Conservation (phyloP, 306 rosid species). For the Phaseolus lunatus region DNA sequence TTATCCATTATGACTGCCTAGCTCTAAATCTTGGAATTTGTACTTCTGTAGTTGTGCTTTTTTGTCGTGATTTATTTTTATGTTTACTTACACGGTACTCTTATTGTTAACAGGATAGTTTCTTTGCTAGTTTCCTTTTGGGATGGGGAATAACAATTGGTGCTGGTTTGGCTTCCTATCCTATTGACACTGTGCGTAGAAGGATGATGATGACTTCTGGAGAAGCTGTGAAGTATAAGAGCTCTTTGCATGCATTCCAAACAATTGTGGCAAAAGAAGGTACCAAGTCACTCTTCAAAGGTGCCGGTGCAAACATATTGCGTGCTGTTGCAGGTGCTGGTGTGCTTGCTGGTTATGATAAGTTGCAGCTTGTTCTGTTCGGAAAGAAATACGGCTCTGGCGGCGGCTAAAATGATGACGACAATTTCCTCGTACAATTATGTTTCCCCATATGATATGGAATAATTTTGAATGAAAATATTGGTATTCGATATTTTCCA, state of each 20-base stretch:
- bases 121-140: constrained; percentile 85
- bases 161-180: constrained; percentile 90
- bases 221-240: constrained; percentile 85
- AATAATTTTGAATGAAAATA: constrained; percentile 50
- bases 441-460: constrained; percentile 42
- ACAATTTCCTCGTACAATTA: constrained; percentile 32
- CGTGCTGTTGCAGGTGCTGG: constrained; percentile 98
- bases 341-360: constrained; percentile 92
- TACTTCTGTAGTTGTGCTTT: background rate
- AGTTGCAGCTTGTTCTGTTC: constrained; percentile 75
- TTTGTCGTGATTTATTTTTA: background rate
- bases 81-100: constrained; percentile 25
- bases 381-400: constrained; percentile 98
- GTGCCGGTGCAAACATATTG: constrained; percentile 89
- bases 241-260: constrained; percentile 79
- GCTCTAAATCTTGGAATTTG: background rate
- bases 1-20: background rate
- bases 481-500: constrained; percentile 33
- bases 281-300: constrained; percentile 84
- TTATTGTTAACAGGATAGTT: constrained; percentile 75
- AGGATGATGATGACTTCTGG: constrained; percentile 99
- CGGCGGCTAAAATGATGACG: constrained; percentile 70
- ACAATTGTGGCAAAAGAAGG: constrained; percentile 82
- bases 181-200: constrained; percentile 87
- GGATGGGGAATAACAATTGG: constrained; percentile 93